Conservation (phyloP, 2,329 filamentous ascomycete species). For the Aspergillus melleus region DNA sequence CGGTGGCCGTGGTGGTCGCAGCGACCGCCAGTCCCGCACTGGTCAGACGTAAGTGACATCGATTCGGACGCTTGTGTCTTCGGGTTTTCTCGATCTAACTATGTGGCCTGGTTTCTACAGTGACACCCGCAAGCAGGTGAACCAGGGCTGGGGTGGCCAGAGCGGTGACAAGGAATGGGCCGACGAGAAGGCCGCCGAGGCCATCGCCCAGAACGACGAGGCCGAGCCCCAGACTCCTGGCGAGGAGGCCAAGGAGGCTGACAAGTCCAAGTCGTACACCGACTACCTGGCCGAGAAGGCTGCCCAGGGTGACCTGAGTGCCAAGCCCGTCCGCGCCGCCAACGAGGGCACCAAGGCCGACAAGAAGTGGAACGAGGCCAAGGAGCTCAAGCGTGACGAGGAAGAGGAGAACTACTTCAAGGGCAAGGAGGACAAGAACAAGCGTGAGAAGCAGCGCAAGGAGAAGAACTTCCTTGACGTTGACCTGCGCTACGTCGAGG, state of each 20-base stretch:
- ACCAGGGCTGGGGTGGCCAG: slow-evolving; percentile 82
- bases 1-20: slow-evolving; percentile 50
- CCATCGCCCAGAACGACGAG: slow-evolving; percentile 81
- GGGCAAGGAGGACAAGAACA: slow-evolving; percentile 70
- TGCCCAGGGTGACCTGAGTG: slow-evolving; percentile 66
- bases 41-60: slow-evolving; percentile 56
- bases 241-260: slow-evolving; percentile 62
- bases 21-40: slow-evolving; percentile 64
- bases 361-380: slow-evolving; percentile 92
- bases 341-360: slow-evolving; percentile 87
- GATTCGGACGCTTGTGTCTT: not conserved
- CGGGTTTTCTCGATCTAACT: not conserved
- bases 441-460: slow-evolving; percentile 85
- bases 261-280: slow-evolving; percentile 86
- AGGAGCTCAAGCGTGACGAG: slow-evolving; percentile 57
- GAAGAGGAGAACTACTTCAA: slow-evolving; percentile 74
- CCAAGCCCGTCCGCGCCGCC: slow-evolving; percentile 76
- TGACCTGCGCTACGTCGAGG: slow-evolving; percentile 78
- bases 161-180: slow-evolving; percentile 81
- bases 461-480: slow-evolving; percentile 88
- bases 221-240: slow-evolving; percentile 63
- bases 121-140: slow-evolving; percentile 54
- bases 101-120: slow-evolving; percentile 25
- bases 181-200: slow-evolving; percentile 89
- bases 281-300: slow-evolving; percentile 80